Conservation (phyloP, 768 basidiomycete species). For the Mycena galopus region DNA sequence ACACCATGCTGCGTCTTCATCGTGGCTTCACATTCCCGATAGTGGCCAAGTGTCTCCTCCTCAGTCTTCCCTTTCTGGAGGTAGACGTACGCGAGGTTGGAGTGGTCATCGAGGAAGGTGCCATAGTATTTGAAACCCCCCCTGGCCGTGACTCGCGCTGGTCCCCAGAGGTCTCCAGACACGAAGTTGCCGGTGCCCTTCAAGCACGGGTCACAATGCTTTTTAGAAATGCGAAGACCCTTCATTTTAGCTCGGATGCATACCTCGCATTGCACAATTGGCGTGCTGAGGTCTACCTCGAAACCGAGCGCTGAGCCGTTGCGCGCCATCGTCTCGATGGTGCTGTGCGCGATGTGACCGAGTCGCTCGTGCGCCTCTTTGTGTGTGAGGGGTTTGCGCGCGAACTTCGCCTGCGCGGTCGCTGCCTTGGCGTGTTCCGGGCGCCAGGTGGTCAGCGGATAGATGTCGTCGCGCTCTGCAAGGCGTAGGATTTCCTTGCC, state of each 20-base stretch:
- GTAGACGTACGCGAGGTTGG: conserved; percentile 22
- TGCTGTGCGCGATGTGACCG: conserved; percentile 15
- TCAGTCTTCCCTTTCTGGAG: conserved; percentile 22
- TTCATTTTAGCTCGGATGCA: conserved; percentile 23
- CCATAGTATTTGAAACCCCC: too few relatives aligned
- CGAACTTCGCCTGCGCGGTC: not conserved
- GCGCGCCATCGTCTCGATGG: conserved; percentile 19
- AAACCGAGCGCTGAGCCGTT: conserved; percentile 12
- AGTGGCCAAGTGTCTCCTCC: too few relatives aligned
- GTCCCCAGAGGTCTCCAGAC: too few relatives aligned
- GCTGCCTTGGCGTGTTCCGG: conserved; percentile 6
- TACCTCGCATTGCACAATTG: conserved; percentile 11
- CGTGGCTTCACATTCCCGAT: conserved; percentile 34
- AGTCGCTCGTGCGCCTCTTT: too few relatives aligned
- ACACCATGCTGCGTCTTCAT: conserved; percentile 40
- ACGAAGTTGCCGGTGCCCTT: too few relatives aligned
- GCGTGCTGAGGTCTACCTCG: conserved; percentile 15
- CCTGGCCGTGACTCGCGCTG: too few relatives aligned
- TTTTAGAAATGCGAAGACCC: too few relatives aligned
- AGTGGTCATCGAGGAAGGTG: conserved; percentile 33
- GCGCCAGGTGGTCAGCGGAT: conserved; percentile 17
- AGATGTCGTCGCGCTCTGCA: conserved; percentile 18
- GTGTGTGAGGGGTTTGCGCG: conserved; percentile 15
- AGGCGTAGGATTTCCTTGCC: too few relatives aligned
- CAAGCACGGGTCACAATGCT: too few relatives aligned